phyloP scores from a whole-genome alignment of 257 asterid genomes.

The Solanum lignicaule region DNA sequence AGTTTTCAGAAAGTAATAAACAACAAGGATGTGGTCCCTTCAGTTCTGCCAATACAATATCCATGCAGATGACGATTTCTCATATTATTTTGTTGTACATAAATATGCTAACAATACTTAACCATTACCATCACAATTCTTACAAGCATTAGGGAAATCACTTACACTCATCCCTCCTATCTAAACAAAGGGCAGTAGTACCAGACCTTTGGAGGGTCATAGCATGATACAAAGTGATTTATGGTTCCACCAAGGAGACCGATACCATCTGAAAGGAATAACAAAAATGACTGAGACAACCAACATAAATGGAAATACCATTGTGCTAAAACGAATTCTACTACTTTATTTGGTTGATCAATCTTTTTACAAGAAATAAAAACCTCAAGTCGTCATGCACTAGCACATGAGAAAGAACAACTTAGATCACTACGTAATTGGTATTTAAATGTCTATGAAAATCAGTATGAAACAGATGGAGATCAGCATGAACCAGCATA shows the following conservation, averaged over 20 bases:
- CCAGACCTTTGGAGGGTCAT: conserved; percentile 84
- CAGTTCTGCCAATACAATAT: not conserved
- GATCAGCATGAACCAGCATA: not conserved
- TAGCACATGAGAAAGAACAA: not conserved
- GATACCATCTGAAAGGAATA: conserved; percentile 67
- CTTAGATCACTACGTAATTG: not conserved
- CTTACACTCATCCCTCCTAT: not conserved
- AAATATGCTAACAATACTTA: not conserved
- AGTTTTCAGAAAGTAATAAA: not conserved
- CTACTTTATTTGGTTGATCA: not conserved
- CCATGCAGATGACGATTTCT: not conserved
- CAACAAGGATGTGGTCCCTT: not conserved
- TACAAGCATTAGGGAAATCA: not conserved
- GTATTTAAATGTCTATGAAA: not conserved
- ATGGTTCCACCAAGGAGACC: conserved; percentile 96
- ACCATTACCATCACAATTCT: not conserved
- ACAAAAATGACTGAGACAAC: not conserved
- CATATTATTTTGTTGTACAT: not conserved
- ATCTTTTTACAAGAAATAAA: not conserved
- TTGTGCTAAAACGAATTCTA: not conserved
- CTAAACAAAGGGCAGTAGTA: not conserved
- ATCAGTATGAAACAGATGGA: not conserved
- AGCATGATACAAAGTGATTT: conserved; percentile 67
- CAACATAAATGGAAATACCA: not conserved
- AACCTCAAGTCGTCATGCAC: not conserved